A percentile compares a stretch with the other conserved stretches of the same genome.
Conservation (phyloP, 2,329 filamentous ascomycete genomes). For the Aspergillus awamori region DNA sequence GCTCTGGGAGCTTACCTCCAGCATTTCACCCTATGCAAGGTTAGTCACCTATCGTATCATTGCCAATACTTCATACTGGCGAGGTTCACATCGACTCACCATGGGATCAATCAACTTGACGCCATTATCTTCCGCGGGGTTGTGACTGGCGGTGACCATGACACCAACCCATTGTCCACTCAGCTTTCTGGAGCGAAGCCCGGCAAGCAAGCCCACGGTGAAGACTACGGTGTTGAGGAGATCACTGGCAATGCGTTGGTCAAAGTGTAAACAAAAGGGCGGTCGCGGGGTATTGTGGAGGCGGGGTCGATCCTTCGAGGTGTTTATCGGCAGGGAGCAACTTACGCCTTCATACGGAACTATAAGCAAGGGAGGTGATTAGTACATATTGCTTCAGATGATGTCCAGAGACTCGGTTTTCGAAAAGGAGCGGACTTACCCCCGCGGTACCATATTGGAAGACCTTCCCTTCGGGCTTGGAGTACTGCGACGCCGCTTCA, state of each 20-base stretch:
- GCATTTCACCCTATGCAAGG: conserved; percentile 76
- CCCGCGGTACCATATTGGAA: conserved; percentile 65
- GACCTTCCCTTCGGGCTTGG: conserved; percentile 52
- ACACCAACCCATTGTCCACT: conserved; percentile 90
- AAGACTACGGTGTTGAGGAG: conserved; percentile 91
- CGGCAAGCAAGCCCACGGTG: conserved; percentile 85
- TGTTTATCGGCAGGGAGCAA: conserved; percentile 19
- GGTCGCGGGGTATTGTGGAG: conserved; percentile 37
- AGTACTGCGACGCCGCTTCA: conserved; percentile 52
- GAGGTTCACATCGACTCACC: conserved; percentile 46
- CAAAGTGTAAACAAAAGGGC: conserved; percentile 38
- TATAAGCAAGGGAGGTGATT: conserved; percentile 32
- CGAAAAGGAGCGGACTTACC: conserved; percentile 47
- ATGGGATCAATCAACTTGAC: conserved; percentile 96
- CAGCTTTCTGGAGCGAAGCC: conserved; percentile 85
- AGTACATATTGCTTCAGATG: conserved; percentile 13
- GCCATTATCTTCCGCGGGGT: conserved; percentile 85
- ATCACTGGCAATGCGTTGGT: conserved; percentile 54
- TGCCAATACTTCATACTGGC: background rate
- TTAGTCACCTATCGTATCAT: conserved; percentile 17
- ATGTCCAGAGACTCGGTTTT: background rate
- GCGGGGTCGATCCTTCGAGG: conserved; percentile 30
- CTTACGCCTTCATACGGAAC: conserved; percentile 73
- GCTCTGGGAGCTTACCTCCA: conserved; percentile 65
- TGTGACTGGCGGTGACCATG: conserved; percentile 95